Evolutionary conservation across 1,139 yeast genomes (phyloP).

Genomic region (Candida anutae): DNA sequence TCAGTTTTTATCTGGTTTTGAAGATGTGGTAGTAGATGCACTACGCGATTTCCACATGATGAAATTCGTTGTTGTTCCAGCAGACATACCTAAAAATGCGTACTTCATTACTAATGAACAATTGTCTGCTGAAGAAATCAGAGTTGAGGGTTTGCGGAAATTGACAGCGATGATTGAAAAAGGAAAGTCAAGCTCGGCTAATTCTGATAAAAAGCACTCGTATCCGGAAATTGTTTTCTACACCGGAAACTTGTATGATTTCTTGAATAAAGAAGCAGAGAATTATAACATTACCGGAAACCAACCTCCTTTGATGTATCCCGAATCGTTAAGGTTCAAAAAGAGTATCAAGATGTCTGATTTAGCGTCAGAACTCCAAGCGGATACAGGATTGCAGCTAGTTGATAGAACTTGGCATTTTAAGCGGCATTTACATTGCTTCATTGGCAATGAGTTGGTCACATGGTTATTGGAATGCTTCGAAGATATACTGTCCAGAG

Average conservation of each 20-base stretch:
- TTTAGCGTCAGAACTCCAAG: slow-evolving; percentile 62
- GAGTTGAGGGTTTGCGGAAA: slow-evolving; percentile 79
- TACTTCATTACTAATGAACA: slow-evolving; percentile 48
- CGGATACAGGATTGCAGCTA: slow-evolving; percentile 53
- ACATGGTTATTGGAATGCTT: slow-evolving; percentile 77
- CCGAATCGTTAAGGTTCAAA: slow-evolving; percentile 25
- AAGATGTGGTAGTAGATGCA: slow-evolving; percentile 55
- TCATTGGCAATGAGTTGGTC: slow-evolving; percentile 79
- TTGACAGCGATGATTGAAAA: slow-evolving; percentile 62
- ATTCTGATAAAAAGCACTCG: slow-evolving; percentile 27
- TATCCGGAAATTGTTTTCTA: slow-evolving; percentile 77
- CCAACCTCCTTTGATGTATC: slow-evolving; percentile 28
- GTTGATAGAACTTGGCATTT: slow-evolving; percentile 90
- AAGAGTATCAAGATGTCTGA: slow-evolving; percentile 31
- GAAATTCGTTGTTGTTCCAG: slow-evolving; percentile 78
- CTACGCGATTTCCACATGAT: slow-evolving; percentile 55
- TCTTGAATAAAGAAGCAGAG: slow-evolving; percentile 43
- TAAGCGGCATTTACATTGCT: slow-evolving; percentile 68
- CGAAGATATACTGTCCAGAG: slow-evolving; percentile 71
- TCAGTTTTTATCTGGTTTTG: slow-evolving; percentile 84
- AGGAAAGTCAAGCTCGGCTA: slow-evolving; percentile 40
- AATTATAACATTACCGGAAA: slow-evolving; percentile 28
- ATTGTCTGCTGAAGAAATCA: slow-evolving; percentile 69
- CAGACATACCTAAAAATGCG: slow-evolving; percentile 57
- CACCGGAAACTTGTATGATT: slow-evolving; percentile 75